Evolutionary conservation across 306 rosid genomes (phyloP).

Genomic region (Astragalus glycyphyllos): DNA sequence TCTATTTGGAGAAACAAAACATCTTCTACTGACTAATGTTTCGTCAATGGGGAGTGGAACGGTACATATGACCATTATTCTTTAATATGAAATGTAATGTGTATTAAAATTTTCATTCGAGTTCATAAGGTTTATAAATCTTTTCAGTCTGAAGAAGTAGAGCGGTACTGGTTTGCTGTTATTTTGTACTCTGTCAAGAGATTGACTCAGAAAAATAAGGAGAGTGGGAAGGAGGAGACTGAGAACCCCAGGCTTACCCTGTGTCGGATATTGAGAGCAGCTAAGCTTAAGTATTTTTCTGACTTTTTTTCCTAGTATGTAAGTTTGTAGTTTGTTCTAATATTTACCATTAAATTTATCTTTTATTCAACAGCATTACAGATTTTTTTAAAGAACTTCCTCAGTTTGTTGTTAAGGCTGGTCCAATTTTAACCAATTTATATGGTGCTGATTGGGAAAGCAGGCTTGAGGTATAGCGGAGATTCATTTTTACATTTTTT

Average conservation of each 20-base stretch:
- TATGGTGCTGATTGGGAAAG: conserved; percentile 94
- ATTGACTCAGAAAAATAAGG: conserved; percentile 55
- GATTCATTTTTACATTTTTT: conserved; percentile 31
- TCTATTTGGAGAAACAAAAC: conserved; percentile 70
- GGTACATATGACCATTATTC: conserved; percentile 46
- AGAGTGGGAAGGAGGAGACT: conserved; percentile 46
- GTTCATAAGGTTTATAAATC: conserved; percentile 23
- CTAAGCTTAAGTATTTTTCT: conserved; percentile 76
- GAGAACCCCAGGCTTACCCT: conserved; percentile 60
- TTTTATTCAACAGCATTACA: conserved; percentile 62
- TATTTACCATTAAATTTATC: conserved; percentile 38
- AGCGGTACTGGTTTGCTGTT: conserved; percentile 84
- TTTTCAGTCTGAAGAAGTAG: conserved; percentile 87
- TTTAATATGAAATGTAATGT: background rate
- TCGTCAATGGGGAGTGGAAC: conserved; percentile 76
- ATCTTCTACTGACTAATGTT: conserved; percentile 56
- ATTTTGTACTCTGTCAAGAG: conserved; percentile 74
- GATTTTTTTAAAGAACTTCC: conserved; percentile 97
- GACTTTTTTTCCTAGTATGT: conserved; percentile 28
- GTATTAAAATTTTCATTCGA: conserved; percentile 26
- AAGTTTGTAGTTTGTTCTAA: conserved; percentile 33
- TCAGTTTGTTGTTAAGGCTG: conserved; percentile 89
- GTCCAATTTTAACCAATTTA: conserved; percentile 66
- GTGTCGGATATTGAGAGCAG: conserved; percentile 81
- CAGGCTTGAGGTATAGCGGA: conserved; percentile 78